Evolutionary conservation across 441 rosid genomes (phyloP).

Genomic region (Euphorbia schlechtendalii): DNA sequence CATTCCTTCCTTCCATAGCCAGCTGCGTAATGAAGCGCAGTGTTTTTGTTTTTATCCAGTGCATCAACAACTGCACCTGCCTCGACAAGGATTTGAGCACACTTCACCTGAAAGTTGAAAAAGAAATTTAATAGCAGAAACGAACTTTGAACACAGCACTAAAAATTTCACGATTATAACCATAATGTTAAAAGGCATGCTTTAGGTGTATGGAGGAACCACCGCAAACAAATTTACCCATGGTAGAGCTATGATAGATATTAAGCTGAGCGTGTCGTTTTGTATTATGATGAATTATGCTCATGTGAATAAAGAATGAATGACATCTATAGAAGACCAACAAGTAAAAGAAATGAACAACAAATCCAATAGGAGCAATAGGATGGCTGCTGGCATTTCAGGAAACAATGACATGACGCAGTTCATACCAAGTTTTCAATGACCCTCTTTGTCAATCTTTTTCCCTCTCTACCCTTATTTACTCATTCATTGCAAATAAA

Average conservation of each 20-base stretch:
- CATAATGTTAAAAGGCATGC: background rate
- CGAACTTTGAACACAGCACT: background rate
- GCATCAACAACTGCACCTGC: constrained; percentile 88
- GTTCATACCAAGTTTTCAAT: background rate
- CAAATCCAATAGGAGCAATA: too few relatives aligned
- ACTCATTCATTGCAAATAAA: too few relatives aligned
- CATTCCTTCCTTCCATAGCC: constrained; percentile 97
- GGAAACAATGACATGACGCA: background rate
- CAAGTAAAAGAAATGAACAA: too few relatives aligned
- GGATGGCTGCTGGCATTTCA: too few relatives aligned
- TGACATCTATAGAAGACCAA: background rate
- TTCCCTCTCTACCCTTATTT: too few relatives aligned
- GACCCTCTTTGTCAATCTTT: background rate
- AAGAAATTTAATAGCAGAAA: background rate
- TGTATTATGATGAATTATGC: background rate
- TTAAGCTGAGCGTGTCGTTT: too few relatives aligned
- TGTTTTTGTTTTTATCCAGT: constrained; percentile 88
- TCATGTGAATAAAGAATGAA: background rate
- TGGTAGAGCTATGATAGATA: background rate
- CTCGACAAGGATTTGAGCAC: constrained; percentile 84
- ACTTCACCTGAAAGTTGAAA: constrained; percentile 67
- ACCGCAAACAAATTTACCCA: background rate
- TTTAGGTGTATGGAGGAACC: background rate
- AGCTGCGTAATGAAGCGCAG: constrained; percentile 95
- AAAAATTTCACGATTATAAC: too few relatives aligned